phyloP scores from a whole-genome alignment of 1,284 basidiomycete species.

The Melampsora larici-populina region DNA sequence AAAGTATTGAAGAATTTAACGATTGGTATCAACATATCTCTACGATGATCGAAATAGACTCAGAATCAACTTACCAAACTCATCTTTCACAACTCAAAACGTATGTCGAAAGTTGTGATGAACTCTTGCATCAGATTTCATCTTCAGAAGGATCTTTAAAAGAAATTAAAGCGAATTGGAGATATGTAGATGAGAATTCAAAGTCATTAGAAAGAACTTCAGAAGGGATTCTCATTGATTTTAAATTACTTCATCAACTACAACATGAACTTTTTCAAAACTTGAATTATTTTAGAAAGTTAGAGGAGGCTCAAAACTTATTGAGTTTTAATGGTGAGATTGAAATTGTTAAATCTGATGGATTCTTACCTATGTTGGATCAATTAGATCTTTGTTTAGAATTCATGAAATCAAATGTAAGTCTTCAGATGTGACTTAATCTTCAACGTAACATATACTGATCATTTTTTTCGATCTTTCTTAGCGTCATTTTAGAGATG shows the following conservation, averaged over 20 bases:
- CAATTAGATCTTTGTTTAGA: constrained; percentile 85
- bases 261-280: constrained; percentile 72
- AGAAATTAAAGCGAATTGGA: constrained; percentile 75
- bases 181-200: constrained; percentile 79
- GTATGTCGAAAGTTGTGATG: constrained; percentile 71
- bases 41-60: constrained; percentile 78
- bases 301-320: constrained; percentile 82
- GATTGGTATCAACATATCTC: constrained; percentile 88
- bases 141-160: constrained; percentile 70
- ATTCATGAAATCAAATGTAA: constrained; percentile 76
- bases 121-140: constrained; percentile 66
- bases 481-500: constrained; percentile 81
- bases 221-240: constrained; percentile 77
- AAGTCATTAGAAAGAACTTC: constrained; percentile 83
- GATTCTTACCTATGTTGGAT: constrained; percentile 90
- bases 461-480: not conserved
- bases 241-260: constrained; percentile 73
- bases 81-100: constrained; percentile 71
- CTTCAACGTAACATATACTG: no score
- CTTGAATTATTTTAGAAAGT: constrained; percentile 83
- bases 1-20: constrained; percentile 86
- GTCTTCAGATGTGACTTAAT: constrained; percentile 55
- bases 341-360: constrained; percentile 71
- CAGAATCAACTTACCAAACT: constrained; percentile 80
- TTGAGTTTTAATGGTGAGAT: constrained; percentile 86